Conservation (phyloP, 2,329 filamentous ascomycete genomes). For the Cladorrhinum sp. region DNA sequence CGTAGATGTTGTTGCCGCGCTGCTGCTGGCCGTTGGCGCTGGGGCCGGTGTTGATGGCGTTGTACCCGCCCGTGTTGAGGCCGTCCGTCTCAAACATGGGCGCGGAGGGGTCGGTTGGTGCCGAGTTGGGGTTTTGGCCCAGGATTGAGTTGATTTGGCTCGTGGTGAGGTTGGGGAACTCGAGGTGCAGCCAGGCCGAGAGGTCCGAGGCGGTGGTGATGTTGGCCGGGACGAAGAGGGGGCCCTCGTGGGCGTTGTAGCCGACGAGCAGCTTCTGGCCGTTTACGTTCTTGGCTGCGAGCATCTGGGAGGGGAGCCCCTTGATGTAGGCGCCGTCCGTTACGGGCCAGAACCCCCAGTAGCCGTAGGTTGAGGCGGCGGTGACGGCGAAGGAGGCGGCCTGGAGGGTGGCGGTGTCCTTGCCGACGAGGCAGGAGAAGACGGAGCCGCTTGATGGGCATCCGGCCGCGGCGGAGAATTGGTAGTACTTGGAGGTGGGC, state of each 20-base stretch:
- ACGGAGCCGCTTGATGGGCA: conserved; percentile 29
- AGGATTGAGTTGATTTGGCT: conserved; percentile 34
- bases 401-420: conserved; percentile 35
- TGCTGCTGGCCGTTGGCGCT: conserved; percentile 54
- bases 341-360: conserved; percentile 38
- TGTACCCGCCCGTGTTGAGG: conserved; percentile 33
- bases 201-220: conserved; percentile 34
- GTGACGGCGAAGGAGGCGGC: conserved; percentile 35
- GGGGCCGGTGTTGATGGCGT: conserved; percentile 48
- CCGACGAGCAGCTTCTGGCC: conserved; percentile 34
- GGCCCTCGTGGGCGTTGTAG: conserved; percentile 40
- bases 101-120: conserved; percentile 25
- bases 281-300: conserved; percentile 32
- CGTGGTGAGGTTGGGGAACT: conserved; percentile 35
- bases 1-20: conserved; percentile 50
- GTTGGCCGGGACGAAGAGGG: conserved; percentile 35
- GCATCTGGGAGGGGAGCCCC: conserved; percentile 30
- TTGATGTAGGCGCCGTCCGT: conserved; percentile 36
- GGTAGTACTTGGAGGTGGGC: conserved; percentile 33
- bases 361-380: conserved; percentile 20
- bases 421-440: conserved; percentile 36
- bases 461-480: conserved; percentile 34
- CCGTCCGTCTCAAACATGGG: conserved; percentile 31
- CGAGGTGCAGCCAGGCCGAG: conserved; percentile 30
- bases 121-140: conserved; percentile 29